Evolutionary conservation across 2,329 filamentous ascomycete species (phyloP), one percentile per base, ranked within the genome.

Genomic region (Fusarium equiseti): DNA sequence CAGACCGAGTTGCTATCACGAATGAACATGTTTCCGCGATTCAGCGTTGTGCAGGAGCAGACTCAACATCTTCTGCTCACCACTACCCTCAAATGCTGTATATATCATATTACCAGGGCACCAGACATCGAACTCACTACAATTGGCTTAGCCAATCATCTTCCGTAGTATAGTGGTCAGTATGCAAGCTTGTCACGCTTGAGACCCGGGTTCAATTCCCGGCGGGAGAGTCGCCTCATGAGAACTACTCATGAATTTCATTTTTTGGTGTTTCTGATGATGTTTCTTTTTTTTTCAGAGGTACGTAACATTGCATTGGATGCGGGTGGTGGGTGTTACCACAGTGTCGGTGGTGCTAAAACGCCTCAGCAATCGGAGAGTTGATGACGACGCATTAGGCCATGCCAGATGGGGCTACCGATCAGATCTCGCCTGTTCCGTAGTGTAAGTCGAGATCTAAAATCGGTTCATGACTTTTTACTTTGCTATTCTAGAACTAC

Each of bases 131-230:
- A 38, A 38, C 35, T 38, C 35, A 38, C 35, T 38, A 38, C 35
- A 38, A 38, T 38, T 38, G 35, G 35, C 35, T 38, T n/a, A 38
- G 35, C 35, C 35, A 38, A n/a, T 59, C 51, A 57, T 78, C 75
- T 78, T 76, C 74, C 76, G 75, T 77, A 77, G 74, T 78, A 77
- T 78, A 78, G 77, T 78, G 77, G 76, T 77, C 73, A 75, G 73
- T 75, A 75, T 75, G 73, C 73, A 67, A 75, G 73, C 73, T 75
- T 76, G 74, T 75, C 73, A 75, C 73, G 73, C 73, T 75, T 70
- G 73, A 75, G 71, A 75, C 73, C 73, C 73, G 73, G 73, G 73
- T 75, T 75, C 73, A 75, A 75, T 75, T 75, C 73, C 73, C 73
- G 71, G 73, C 71, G 73, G 72, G 67, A 71, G 67, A 73, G 73